Conservation (phyloP, 148 eudicot species). For the Fagopyrum tataricum region DNA sequence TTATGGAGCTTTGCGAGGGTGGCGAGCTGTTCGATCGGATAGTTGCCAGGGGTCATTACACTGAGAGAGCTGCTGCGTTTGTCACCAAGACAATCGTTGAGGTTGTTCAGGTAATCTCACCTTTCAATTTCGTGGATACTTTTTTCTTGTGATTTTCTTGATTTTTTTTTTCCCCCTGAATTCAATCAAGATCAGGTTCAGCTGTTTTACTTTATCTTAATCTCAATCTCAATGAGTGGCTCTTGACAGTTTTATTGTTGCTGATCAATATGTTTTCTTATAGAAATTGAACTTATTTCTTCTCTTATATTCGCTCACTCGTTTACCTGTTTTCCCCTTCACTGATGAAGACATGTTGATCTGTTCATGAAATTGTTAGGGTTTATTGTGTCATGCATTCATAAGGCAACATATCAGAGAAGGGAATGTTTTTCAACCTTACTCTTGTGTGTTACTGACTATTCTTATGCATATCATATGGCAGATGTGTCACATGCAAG, state of each 20-base stretch:
- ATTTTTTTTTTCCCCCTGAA: neutral
- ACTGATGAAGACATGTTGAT: neutral
- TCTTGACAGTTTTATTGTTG: neutral
- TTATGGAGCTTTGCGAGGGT: constrained; percentile 53
- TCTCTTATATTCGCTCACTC: neutral
- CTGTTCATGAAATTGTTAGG: neutral
- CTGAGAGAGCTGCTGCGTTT: constrained; percentile 43
- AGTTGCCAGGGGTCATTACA: constrained; percentile 54
- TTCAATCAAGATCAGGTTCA: neutral
- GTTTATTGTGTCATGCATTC: neutral
- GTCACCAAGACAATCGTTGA: constrained; percentile 47
- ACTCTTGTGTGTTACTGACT: neutral
- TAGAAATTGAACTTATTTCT: too few relatives aligned
- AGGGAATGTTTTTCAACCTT: neutral
- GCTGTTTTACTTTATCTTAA: too few relatives aligned
- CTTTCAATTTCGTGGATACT: neutral
- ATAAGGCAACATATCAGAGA: neutral
- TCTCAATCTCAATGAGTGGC: neutral
- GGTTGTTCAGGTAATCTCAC: constrained; percentile 35
- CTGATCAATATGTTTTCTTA: neutral
- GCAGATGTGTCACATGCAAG: constrained; percentile 41
- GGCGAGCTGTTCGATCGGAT: constrained; percentile 51
- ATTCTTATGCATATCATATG: constrained; percentile 5
- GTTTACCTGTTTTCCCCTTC: neutral
- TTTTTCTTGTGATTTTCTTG: neutral